Base-by-base conservation (phyloP, 768 basidiomycete genomes). In the Rhizopogon sp. region DNA sequence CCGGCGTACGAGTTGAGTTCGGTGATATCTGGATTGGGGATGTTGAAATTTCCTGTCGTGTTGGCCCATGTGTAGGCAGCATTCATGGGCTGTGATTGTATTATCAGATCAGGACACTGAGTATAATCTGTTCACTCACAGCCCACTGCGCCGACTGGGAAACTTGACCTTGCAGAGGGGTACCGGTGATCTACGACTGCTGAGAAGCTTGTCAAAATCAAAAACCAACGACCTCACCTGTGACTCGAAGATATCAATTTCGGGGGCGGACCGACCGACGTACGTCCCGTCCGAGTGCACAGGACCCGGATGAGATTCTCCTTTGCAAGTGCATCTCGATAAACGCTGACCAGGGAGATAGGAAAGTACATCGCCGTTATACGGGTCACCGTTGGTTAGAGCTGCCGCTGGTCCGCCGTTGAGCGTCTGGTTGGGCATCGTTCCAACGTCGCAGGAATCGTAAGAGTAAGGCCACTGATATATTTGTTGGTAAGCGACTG, bases 361-460 rank as follows among this genome's bases (percentile, higher is more conserved):
- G 0, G 90, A 93, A 22, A 98, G 72, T 8, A 74, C 77, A 43
- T 75, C 77, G 52, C 74, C 75, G 45, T 79, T 72, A 20, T 64
- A 61, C 2, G 73, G 63, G 62, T 90, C 88, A 13, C 92, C 92
- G 50, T 78, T 76, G 16, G 72, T 71, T 5, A 78, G 72, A 6
- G 90, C 85, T 3, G 85, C 79, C 10, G 60, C 53, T 1, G 94
- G 94, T 44, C 66, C 66, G 1, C 83, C 85, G 55, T 87, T 79
- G 43, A 82, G 45, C 1, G 91, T 87, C 69, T 98, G 95, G 68
- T 98, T 98, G 7, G 79, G 70, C 16, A 82, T 76, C 1, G 94
- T 94, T n/a, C 96, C 96, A n/a, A 95, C 83, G 66, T 98, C 95
- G 62, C 96, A 97, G 10, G 79, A 72, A 60, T 91, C 88, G 58